These are phyloP conservation scores for Isoetes taiwanensis DNA, from an alignment of 75 land plant genomes.

Conservation along the genomic window DNA sequence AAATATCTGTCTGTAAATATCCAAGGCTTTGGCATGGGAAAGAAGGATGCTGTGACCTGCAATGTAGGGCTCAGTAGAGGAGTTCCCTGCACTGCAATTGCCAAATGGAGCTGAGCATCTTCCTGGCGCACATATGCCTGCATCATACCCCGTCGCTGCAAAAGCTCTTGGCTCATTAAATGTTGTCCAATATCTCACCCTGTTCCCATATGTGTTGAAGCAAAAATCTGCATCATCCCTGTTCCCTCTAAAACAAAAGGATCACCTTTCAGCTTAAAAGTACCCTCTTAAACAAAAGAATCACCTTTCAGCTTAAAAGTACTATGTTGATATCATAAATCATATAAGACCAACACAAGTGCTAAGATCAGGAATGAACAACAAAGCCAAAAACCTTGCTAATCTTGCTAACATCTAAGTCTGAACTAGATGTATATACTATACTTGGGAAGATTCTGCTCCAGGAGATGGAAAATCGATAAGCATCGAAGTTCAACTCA, in stretches of 20 bases:
- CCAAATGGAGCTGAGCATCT: neutral
- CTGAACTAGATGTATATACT: too few species aligned
- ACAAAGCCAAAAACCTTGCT: too few species aligned
- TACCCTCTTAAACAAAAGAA: too few species aligned
- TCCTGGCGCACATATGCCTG: neutral
- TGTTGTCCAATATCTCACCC: too few species aligned
- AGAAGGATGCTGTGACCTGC: neutral
- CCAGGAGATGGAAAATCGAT: constrained; percentile 71
- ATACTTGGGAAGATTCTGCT: constrained; percentile 63
- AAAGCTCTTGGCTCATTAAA: neutral
- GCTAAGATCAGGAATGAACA: too few species aligned
- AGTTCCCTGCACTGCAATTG: neutral
- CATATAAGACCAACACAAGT: too few species aligned
- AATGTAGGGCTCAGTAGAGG: neutral
- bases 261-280: too few species aligned
- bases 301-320: too few species aligned
- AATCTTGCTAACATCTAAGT: neutral
- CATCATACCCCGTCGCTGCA: neutral
- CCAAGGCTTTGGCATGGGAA: neutral
- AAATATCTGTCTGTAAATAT: neutral
- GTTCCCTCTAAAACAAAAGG: too few species aligned
- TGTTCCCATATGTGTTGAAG: neutral
- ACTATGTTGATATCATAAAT: too few species aligned
- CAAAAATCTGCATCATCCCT: neutral
- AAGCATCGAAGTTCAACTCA: constrained; percentile 46